A percentile compares a stretch with the other conserved stretches of the same genome.
phyloP scores from a whole-genome alignment of 2,329 filamentous ascomycete species.

The Zymoseptoria pseudotritici region DNA sequence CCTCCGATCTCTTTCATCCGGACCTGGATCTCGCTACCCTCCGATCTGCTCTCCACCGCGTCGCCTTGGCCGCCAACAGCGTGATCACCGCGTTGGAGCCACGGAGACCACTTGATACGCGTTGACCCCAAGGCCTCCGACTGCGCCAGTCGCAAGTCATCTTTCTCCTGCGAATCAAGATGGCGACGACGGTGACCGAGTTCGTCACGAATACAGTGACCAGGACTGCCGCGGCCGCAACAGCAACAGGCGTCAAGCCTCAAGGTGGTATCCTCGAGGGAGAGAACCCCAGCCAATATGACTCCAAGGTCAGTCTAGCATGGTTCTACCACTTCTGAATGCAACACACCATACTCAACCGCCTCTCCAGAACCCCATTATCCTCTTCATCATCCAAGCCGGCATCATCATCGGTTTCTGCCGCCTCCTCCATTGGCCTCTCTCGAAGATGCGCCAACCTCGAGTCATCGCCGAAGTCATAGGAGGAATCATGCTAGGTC shows the following conservation, averaged over 20 bases:
- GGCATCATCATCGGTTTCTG: constrained; percentile 69
- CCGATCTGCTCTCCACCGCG: not conserved
- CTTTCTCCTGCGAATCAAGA: not conserved
- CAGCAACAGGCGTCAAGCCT: constrained; percentile 32
- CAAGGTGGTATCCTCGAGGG: constrained; percentile 68
- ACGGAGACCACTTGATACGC: not conserved
- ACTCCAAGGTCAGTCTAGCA: constrained; percentile 41
- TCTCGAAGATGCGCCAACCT: constrained; percentile 70
- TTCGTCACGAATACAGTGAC: constrained; percentile 16
- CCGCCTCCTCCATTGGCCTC: constrained; percentile 65
- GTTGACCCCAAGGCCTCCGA: too few species aligned
- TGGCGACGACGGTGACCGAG: constrained; percentile 16
- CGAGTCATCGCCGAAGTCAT: constrained; percentile 80
- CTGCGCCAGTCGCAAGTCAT: not conserved
- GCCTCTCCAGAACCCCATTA: constrained; percentile 53
- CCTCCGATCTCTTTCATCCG: not conserved
- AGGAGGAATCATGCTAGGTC: constrained; percentile 76
- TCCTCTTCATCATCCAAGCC: constrained; percentile 68
- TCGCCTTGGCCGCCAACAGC: not conserved
- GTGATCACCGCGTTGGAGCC: not conserved
- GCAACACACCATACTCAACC: not conserved
- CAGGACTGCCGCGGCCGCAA: constrained; percentile 10
- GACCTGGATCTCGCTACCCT: not conserved
- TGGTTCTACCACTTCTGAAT: not conserved
- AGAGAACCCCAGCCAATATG: constrained; percentile 60